These are phyloP conservation scores for Sporopachydermia lactativora DNA, from an alignment of 805 yeast species.

Conservation along the genomic window DNA sequence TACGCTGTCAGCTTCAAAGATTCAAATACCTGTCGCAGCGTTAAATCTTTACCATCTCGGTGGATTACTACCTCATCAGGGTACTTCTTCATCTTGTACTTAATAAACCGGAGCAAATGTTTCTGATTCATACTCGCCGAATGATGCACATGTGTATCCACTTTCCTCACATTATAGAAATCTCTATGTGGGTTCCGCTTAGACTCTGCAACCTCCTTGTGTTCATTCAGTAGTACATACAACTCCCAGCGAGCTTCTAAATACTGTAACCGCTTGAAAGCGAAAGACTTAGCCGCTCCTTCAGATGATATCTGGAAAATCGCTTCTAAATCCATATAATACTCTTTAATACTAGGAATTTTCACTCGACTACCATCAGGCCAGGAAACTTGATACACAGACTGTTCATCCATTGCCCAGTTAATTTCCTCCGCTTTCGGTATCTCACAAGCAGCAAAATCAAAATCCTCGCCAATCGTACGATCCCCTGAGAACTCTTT, in stretches of 20 bases:
- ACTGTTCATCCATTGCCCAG: conserved; percentile 41
- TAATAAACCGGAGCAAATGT: conserved; percentile 86
- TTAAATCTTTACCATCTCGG: conserved; percentile 82
- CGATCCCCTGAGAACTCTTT: conserved; percentile 33
- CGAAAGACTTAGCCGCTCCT: conserved; percentile 95
- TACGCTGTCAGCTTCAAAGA: conserved; percentile 87
- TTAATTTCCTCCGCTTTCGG: conserved; percentile 32
- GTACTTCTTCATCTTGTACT: conserved; percentile 77
- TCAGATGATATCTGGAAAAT: conserved; percentile 69
- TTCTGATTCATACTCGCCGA: conserved; percentile 99
- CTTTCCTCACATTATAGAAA: conserved; percentile 91
- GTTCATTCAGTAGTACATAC: conserved; percentile 78
- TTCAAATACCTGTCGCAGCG: conserved; percentile 80
- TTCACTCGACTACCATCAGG: conserved; percentile 18
- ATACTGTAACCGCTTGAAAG: conserved; percentile 84
- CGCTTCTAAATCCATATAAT: conserved; percentile 67
- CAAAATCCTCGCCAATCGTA: conserved; percentile 38
- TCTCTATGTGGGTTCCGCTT: conserved; percentile 95
- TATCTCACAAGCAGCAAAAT: conserved; percentile 38
- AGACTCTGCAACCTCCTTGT: conserved; percentile 80
- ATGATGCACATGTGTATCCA: conserved; percentile 97
- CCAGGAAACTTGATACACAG: conserved; percentile 52
- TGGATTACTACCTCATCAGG: conserved; percentile 85
- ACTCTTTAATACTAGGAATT: conserved; percentile 79
- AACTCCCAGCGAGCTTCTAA: conserved; percentile 95